phyloP scores from a whole-genome alignment of 352 stramenopile species.

The Discostella stelligera region DNA sequence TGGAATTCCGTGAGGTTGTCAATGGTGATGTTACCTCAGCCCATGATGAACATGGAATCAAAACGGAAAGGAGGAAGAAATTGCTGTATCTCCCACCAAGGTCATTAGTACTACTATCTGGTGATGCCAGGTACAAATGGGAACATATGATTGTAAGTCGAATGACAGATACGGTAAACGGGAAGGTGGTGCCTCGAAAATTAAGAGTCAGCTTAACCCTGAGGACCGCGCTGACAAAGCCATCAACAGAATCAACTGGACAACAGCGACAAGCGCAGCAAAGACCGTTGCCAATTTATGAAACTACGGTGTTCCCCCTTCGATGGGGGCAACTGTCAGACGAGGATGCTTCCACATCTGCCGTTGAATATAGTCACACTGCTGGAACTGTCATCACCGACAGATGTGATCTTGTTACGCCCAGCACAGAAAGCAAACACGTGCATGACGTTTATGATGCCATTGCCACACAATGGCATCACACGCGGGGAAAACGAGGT shows the following conservation, averaged over 20 bases:
- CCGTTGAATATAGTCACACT: not conserved
- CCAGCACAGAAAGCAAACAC: slow-evolving; percentile 71
- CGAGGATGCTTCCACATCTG: not conserved
- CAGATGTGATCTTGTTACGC: slow-evolving; percentile 57
- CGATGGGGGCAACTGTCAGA: slow-evolving; percentile 48
- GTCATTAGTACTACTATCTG: slow-evolving; percentile 70
- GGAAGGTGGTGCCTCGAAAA: slow-evolving; percentile 55
- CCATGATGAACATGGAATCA: slow-evolving; percentile 2
- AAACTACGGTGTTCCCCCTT: slow-evolving; percentile 62
- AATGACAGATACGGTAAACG: slow-evolving; percentile 73
- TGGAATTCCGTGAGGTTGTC: slow-evolving; percentile 68
- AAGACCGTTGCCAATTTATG: slow-evolving; percentile 46
- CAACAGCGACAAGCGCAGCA: not conserved
- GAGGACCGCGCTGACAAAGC: slow-evolving; percentile 55
- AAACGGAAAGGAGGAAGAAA: slow-evolving; percentile 49
- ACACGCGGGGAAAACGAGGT: slow-evolving; percentile 81
- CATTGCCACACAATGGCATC: slow-evolving; percentile 87
- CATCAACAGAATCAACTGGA: not conserved
- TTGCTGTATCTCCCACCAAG: slow-evolving; percentile 69
- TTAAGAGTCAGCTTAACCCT: slow-evolving; percentile 76
- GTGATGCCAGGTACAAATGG: slow-evolving; percentile 72
- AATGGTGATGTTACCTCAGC: slow-evolving; percentile 11
- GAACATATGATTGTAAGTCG: slow-evolving; percentile 79
- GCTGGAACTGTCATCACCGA: not conserved
- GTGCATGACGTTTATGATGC: slow-evolving; percentile 86